A percentile compares a stretch with the other conserved stretches of the same genome.
Conservation (phyloP, 2,329 filamentous ascomycete genomes). For the Fusarium transvaalense region DNA sequence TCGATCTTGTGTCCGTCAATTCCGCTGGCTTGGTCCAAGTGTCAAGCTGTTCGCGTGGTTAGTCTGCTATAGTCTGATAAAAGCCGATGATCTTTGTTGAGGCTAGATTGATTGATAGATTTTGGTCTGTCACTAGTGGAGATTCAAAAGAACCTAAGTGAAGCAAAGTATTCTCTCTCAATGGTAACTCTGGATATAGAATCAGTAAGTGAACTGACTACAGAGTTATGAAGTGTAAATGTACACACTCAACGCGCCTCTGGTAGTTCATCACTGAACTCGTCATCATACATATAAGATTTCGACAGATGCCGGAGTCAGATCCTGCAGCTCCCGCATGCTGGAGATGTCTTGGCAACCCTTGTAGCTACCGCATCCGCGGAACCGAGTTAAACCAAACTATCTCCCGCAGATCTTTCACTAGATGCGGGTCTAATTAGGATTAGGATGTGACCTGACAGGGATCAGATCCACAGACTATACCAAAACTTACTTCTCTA, state of each 20-base stretch:
- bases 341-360: conserved; percentile 37
- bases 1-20: conserved; percentile 38
- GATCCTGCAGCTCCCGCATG: conserved; percentile 41
- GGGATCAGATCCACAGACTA: conserved; percentile 21
- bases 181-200: neutral
- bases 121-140: neutral
- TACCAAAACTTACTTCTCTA: conserved; percentile 6
- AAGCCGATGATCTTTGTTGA: conserved; percentile 28
- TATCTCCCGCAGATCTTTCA: conserved; percentile 19
- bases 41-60: conserved; percentile 22
- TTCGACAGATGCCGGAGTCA: conserved; percentile 33
- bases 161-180: neutral
- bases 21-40: conserved; percentile 28
- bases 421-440: conserved; percentile 25
- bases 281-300: conserved; percentile 27
- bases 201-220: neutral
- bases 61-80: conserved; percentile 6
- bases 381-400: conserved; percentile 19
- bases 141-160: neutral
- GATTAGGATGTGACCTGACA: conserved; percentile 1
- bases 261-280: neutral
- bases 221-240: neutral
- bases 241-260: neutral
- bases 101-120: conserved; percentile 6
- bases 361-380: conserved; percentile 36